phyloP scores from a whole-genome alignment of 345 rosid genomes.

The Toxicodendron radicans region DNA sequence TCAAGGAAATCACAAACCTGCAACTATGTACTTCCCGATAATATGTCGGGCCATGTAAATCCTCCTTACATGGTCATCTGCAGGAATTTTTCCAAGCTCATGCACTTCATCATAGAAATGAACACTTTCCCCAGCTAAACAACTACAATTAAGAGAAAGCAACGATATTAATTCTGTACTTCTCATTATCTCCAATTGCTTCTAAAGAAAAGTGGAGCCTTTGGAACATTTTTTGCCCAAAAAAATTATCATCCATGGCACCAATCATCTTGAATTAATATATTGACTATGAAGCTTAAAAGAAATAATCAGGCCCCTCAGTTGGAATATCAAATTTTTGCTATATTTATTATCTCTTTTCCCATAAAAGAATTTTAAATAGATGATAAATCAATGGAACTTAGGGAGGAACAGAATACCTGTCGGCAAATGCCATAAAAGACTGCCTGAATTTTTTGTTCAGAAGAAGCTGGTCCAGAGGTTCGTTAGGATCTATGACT shows the following conservation, averaged over 20 bases:
- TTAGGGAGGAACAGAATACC: conserved; percentile 40
- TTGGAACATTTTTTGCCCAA: background rate
- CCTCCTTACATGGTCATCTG: conserved; percentile 62
- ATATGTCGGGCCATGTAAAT: conserved; percentile 92
- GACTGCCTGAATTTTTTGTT: conserved; percentile 76
- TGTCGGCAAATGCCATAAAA: conserved; percentile 88
- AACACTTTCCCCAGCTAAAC: conserved; percentile 86
- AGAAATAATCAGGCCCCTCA: background rate
- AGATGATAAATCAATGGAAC: conserved; percentile 5
- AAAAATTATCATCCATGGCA: background rate
- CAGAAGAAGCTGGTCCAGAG: conserved; percentile 82
- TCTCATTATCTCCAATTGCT: conserved; percentile 6
- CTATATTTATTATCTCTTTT: background rate
- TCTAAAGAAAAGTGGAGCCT: background rate
- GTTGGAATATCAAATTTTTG: background rate
- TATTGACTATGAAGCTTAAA: background rate
- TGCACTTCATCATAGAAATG: conserved; percentile 86
- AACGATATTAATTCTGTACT: background rate
- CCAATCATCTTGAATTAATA: background rate
- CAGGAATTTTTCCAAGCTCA: conserved; percentile 73
- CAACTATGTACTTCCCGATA: conserved; percentile 67
- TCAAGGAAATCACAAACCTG: conserved; percentile 49
- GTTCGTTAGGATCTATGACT: conserved; percentile 57
- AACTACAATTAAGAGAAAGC: conserved; percentile 45
- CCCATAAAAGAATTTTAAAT: background rate